Conservation (phyloP, 2,329 filamentous ascomycete species). For the Colletotrichum higginsianum region DNA sequence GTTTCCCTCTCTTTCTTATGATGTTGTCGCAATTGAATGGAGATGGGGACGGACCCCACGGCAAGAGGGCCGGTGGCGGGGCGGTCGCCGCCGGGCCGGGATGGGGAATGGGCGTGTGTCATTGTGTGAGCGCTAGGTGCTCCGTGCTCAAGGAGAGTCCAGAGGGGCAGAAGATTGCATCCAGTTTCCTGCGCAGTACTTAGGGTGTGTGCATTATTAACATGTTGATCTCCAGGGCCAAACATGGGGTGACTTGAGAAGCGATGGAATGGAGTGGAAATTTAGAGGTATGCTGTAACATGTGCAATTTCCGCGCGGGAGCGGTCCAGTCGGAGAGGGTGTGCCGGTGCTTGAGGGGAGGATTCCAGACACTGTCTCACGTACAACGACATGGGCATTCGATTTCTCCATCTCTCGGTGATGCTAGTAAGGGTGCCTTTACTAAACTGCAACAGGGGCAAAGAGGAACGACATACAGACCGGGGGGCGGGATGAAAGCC, state of each 20-base stretch:
- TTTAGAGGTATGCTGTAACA: not conserved
- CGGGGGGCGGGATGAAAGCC: not conserved
- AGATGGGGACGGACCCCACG: not conserved
- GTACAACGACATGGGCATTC: not conserved
- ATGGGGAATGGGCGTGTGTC: not conserved
- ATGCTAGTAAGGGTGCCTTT: not conserved
- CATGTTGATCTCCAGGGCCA: not conserved
- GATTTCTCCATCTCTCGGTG: not conserved
- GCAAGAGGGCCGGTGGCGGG: not conserved
- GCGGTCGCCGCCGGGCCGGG: not conserved
- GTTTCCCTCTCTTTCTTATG: not conserved
- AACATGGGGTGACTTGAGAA: not conserved
- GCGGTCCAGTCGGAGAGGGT: not conserved
- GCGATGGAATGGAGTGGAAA: conserved; percentile 4
- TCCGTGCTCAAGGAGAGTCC: conserved; percentile 5
- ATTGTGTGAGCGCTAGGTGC: not conserved
- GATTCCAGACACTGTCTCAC: not conserved
- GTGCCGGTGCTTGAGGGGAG: not conserved
- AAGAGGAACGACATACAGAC: not conserved
- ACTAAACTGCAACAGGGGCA: not conserved
- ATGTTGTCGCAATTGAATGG: not conserved
- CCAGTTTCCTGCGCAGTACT: not conserved
- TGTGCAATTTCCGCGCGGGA: conserved; percentile 9
- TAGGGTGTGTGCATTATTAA: not conserved
- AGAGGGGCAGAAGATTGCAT: not conserved